These are phyloP conservation scores for Ganoderma lucidum DNA, from an alignment of 1,284 basidiomycete genomes.

Conservation along the genomic window DNA sequence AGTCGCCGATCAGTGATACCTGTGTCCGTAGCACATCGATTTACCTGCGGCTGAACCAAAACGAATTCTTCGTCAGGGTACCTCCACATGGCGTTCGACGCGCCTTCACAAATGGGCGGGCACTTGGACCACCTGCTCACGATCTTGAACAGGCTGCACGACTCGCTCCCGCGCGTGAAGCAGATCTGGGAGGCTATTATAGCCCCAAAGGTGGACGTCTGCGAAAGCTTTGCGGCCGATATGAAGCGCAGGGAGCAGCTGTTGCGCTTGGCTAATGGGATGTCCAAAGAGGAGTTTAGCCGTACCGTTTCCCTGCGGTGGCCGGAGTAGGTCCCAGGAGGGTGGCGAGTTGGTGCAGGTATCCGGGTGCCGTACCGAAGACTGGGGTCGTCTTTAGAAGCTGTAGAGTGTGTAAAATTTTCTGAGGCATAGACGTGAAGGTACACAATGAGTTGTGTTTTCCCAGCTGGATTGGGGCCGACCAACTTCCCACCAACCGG, in stretches of 20 bases:
- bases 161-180: not conserved
- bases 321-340: not conserved
- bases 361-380: too few relatives aligned
- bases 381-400: too few relatives aligned
- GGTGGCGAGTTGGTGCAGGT: not conserved
- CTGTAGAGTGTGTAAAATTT: too few relatives aligned
- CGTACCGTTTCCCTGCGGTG: not conserved
- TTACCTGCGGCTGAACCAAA: not conserved
- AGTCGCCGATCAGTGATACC: not conserved
- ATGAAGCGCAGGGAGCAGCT: not conserved
- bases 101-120: not conserved
- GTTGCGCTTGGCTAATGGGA: not conserved
- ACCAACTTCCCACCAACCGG: too few relatives aligned
- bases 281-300: not conserved
- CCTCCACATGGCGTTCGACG: conserved; percentile 6
- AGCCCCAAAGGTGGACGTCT: not conserved
- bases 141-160: not conserved
- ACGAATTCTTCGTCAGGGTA: not conserved
- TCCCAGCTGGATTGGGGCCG: too few relatives aligned
- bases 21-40: not conserved
- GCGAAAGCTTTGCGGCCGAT: not conserved
- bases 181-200: not conserved
- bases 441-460: too few relatives aligned
- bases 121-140: not conserved
- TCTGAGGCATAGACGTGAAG: too few relatives aligned